phyloP scores from a whole-genome alignment of 768 basidiomycete species.

The Suillus alpinus region DNA sequence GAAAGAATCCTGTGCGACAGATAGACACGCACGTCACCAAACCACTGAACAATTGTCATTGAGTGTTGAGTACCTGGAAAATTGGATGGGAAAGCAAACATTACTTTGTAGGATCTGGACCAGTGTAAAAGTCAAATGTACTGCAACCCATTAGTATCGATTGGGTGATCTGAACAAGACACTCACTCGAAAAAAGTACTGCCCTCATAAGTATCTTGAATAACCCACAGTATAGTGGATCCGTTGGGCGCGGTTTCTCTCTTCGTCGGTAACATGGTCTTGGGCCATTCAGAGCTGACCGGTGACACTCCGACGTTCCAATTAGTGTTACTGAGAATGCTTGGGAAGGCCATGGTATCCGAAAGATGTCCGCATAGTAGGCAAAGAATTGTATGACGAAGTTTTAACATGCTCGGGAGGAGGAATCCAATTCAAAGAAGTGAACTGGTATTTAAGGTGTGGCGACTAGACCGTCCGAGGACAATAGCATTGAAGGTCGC shows the following conservation, averaged over 20 bases:
- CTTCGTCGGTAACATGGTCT: neutral
- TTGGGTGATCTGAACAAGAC: constrained; percentile 10
- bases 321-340: neutral
- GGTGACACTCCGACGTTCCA: neutral
- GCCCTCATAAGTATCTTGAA: constrained; percentile 65
- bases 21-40: constrained; percentile 57
- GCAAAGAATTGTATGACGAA: neutral
- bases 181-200: constrained; percentile 67
- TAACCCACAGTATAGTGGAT: constrained; percentile 60
- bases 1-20: neutral
- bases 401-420: neutral
- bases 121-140: constrained; percentile 57
- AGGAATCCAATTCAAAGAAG: neutral
- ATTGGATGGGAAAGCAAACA: constrained; percentile 17
- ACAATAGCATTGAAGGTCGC: neutral
- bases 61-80: constrained; percentile 9
- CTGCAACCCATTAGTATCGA: constrained; percentile 23
- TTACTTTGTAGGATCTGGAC: constrained; percentile 67
- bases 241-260: constrained; percentile 45
- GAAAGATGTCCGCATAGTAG: constrained; percentile 14
- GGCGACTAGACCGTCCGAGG: neutral
- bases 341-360: constrained; percentile 7
- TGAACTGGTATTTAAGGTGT: neutral
- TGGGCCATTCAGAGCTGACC: neutral
- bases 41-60: constrained; percentile 46